These are phyloP conservation scores for Aureobasidium uvarum DNA, from an alignment of 2,329 filamentous ascomycete genomes.

Conservation along the genomic window DNA sequence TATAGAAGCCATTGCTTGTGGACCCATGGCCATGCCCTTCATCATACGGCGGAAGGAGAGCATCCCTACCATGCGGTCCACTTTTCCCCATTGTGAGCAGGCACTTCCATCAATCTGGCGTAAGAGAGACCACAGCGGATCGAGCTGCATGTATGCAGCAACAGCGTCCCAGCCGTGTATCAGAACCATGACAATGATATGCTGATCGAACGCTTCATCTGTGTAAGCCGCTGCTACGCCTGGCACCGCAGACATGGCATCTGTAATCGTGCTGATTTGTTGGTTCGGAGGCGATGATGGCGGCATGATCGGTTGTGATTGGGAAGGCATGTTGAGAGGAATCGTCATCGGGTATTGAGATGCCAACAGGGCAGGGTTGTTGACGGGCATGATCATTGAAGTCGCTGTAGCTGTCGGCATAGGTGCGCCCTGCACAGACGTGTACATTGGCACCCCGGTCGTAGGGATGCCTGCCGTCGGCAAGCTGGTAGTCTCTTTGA, in stretches of 20 bases:
- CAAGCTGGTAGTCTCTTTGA: not conserved
- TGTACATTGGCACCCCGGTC: not conserved
- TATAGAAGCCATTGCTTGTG: constrained; percentile 1
- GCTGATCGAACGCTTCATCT: constrained; percentile 16
- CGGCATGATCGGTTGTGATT: not conserved
- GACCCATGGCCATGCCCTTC: constrained; percentile 16
- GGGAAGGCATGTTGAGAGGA: constrained; percentile 5
- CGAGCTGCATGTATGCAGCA: constrained; percentile 2
- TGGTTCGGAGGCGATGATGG: not conserved
- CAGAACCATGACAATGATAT: constrained; percentile 23
- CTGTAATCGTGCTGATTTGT: constrained; percentile 16
- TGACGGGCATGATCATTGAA: constrained; percentile 5
- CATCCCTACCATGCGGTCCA: constrained; percentile 15
- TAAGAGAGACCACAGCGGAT: constrained; percentile 21
- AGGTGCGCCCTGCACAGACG: not conserved
- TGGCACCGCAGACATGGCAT: constrained; percentile 21
- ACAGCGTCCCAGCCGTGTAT: constrained; percentile 24
- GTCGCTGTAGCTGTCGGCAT: constrained; percentile 11
- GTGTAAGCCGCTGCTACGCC: not conserved
- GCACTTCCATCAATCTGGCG: constrained; percentile 16
- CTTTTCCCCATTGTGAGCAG: constrained; percentile 12
- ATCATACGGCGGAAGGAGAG: constrained; percentile 17
- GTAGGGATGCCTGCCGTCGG: not conserved
- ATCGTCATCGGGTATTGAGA: constrained; percentile 17
- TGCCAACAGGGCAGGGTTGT: constrained; percentile 13